Evolutionary conservation across 306 rosid species (phyloP), one percentile per base, ranked within the genome.

Genomic region (Acacia acuminata): DNA sequence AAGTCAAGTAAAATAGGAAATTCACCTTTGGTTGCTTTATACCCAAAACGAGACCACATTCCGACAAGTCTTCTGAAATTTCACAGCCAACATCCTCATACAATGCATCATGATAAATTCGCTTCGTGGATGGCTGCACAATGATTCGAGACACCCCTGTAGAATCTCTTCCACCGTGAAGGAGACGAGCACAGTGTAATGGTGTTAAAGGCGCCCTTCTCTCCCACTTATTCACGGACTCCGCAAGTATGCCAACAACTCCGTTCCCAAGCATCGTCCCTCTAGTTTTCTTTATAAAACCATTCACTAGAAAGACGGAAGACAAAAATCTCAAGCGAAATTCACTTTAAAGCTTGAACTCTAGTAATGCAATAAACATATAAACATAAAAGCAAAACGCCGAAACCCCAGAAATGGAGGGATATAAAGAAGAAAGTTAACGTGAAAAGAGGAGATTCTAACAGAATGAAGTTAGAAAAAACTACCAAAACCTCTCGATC

Each of bases 71-170:
- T 3, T 93, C 91, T 8, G 97, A 96, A 16, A 96, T 87, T 45
- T 93, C 88, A 87, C 98, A 94, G 8, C 99, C 99, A 84, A 96
- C 97, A 48, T 96, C 97, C 82, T 93, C 88, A 53, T 91, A 96
- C 17, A 89, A 90, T 58, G 84, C 88, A 87, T 93, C 98, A 64
- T 90, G 99, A 55, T 90, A 86, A 79, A 96, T 90, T 68, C 99
- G 81, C 81, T 93, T 96, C 0, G 96, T 91, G 24, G 96, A 93
- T 77, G 99, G 97, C 77, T 96, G 99, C 77, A 96, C 92, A 58
- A 96, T 85, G 24, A 96, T 92, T 75, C 89, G 83, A 9, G 94
- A 82, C 30, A 96, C 93, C 34, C 92, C 92, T 16, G 88, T 91
- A 8, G 22, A 82, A 19, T 81, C 84, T 25, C 73, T 66, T 42